Evolutionary conservation across 805 yeast species (phyloP).

Genomic region (Peterozyma xylosa): DNA sequence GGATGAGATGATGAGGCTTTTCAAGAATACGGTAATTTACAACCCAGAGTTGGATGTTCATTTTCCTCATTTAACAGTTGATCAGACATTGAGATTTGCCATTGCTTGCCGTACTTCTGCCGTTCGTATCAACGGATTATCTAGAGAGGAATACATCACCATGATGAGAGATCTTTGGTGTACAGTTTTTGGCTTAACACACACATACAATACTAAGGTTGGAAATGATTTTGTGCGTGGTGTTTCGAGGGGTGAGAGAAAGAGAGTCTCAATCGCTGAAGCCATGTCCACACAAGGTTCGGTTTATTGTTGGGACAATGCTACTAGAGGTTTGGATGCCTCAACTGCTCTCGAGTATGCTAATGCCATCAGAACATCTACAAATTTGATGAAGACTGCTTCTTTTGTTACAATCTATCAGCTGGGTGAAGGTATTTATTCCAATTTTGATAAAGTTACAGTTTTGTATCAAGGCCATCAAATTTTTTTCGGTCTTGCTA

Average conservation of each 20-base stretch:
- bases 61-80: conserved; percentile 50
- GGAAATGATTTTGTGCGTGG: conserved; percentile 65
- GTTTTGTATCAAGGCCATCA: conserved; percentile 53
- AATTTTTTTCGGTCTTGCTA: conserved; percentile 52
- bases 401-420: conserved; percentile 66
- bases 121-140: conserved; percentile 34
- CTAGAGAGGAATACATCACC: conserved; percentile 32
- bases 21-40: conserved; percentile 41
- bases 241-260: conserved; percentile 81
- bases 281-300: conserved; percentile 59
- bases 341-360: conserved; percentile 77
- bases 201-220: conserved; percentile 55
- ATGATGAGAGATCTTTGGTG: conserved; percentile 37
- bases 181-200: conserved; percentile 50
- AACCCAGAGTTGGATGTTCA: conserved; percentile 54
- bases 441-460: conserved; percentile 52
- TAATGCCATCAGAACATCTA: conserved; percentile 56
- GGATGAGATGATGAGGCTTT: conserved; percentile 41
- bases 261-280: conserved; percentile 79
- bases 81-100: conserved; percentile 45
- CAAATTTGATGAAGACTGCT: conserved; percentile 42
- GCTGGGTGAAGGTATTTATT: conserved; percentile 59
- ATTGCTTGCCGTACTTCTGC: conserved; percentile 51
- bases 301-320: conserved; percentile 71
- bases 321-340: conserved; percentile 81